Base-by-base conservation (phyloP, 352 stramenopile species). In the Phytophthora hibernalis region DNA sequence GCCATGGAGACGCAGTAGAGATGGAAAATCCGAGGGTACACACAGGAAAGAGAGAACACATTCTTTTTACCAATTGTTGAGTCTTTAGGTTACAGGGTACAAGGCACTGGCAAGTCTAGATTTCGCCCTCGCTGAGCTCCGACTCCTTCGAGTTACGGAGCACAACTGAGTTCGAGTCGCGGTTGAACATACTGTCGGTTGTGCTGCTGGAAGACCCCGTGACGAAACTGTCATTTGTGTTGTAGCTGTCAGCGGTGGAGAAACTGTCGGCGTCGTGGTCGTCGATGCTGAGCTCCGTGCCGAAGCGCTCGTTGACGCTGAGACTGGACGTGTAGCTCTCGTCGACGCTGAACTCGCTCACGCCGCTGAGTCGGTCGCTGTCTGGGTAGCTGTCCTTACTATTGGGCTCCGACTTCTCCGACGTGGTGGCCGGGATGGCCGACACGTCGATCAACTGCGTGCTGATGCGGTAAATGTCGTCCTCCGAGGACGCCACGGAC, bases 41-140 rank as follows among this genome's bases (percentile, higher is more conserved):
- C 30, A 37, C 35, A 24, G 8, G 26, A 31, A 31, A 11, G 9
- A 47, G 20, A 47, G 10, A 47, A 47, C 10, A 22, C 10, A n/a
- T 47, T 47, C 16, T 47, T 24, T n/a, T 11, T 47, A 31, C 26
- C 26, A 31, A 5, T 5, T 31, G 6, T 31, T 31, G 26, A 7
- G 26, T 31, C 26, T 31, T 31, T 31, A 65, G 31, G 48, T 59
- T 65, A 75, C 54, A 40, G 5, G 9, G 5, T 31, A 31, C 26
- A 31, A 31, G 26, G 26, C 26, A 7, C 26, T 30, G 26, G 1
- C 30, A 16, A 16, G 3, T 35, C 45, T 75, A 83, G 49, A 81
- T 76, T 48, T 83, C 70, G 37, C 69, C 72, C 31, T 83, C 74
- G 24, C 67, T 85, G n/a, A 79, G 55, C 60, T 80, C 68, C 13